Percentiles rank a stretch among this genome's conserved stretches.
Evolutionary conservation across 2,329 filamentous ascomycete species (phyloP).

Genomic region (Escovopsis weberi): DNA sequence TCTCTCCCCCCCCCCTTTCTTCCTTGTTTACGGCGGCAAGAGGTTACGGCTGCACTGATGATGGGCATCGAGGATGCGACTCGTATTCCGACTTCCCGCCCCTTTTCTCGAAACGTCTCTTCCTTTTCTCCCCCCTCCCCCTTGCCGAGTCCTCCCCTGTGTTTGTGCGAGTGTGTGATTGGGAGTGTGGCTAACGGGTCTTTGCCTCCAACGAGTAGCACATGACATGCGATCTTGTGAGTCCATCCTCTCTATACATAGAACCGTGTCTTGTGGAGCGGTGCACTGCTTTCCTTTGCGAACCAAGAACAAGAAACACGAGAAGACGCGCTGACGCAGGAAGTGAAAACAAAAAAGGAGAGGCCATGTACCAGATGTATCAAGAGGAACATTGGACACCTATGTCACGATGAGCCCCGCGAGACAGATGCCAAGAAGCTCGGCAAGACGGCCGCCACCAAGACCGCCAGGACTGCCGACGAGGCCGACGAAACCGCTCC

Average conservation of each 20-base stretch:
- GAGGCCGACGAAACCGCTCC: conserved; percentile 41
- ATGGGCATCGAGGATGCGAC: background rate
- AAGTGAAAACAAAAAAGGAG: conserved; percentile 41
- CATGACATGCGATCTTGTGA: conserved; percentile 85
- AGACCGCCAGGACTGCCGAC: conserved; percentile 37
- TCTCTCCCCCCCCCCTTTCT: too few relatives aligned
- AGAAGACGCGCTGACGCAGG: conserved; percentile 12
- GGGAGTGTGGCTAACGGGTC: conserved; percentile 12
- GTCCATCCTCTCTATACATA: background rate
- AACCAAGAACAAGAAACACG: background rate
- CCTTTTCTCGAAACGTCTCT: too few relatives aligned
- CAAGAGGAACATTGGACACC: conserved; percentile 95
- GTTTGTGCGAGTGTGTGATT: too few relatives aligned
- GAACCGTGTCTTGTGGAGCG: background rate
- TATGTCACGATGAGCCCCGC: conserved; percentile 94
- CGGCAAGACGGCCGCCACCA: conserved; percentile 41
- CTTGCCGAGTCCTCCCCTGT: too few relatives aligned
- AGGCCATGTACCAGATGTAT: conserved; percentile 94
- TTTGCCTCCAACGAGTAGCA: conserved; percentile 37
- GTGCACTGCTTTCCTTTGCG: background rate
- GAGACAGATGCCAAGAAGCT: conserved; percentile 65
- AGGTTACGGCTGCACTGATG: background rate
- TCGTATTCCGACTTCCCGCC: background rate
- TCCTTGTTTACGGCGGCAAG: background rate
- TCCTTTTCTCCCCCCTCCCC: too few relatives aligned